phyloP scores from a whole-genome alignment of 2,329 filamentous ascomycete genomes.

The Cercospora janseana region DNA sequence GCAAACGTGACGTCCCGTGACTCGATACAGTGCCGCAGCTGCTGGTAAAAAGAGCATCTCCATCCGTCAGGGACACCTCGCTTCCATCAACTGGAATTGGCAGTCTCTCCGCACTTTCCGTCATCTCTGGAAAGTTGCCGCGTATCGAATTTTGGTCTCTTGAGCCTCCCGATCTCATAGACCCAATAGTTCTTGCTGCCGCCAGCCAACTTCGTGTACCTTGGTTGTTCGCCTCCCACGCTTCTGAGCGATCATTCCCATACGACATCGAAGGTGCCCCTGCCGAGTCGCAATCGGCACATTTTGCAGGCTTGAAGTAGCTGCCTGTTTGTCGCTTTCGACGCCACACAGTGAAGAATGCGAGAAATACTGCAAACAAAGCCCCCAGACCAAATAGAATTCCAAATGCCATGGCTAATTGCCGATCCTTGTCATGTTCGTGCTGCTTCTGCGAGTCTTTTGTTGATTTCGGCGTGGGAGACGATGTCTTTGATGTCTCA shows the following conservation, averaged over 20 bases:
- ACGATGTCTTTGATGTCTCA: not conserved
- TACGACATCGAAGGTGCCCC: slow-evolving; percentile 4
- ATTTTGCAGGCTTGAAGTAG: slow-evolving; percentile 16
- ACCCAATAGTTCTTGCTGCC: not conserved
- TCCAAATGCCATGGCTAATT: slow-evolving; percentile 13
- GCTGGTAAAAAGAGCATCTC: not conserved
- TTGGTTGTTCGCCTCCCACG: slow-evolving; percentile 3
- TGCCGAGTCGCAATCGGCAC: slow-evolving; percentile 10
- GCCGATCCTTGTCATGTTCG: slow-evolving; percentile 10
- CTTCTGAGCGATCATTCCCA: not conserved
- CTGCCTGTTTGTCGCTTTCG: slow-evolving; percentile 12
- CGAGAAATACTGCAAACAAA: not conserved
- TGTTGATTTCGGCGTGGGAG: not conserved
- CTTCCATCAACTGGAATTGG: not conserved
- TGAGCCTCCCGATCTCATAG: not conserved
- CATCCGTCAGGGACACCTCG: not conserved
- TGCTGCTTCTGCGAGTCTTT: not conserved
- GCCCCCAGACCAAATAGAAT: slow-evolving; percentile 11
- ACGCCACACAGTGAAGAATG: slow-evolving; percentile 9
- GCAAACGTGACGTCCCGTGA: slow-evolving; percentile 7
- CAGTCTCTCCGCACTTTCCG: slow-evolving; percentile 13
- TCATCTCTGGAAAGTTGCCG: slow-evolving; percentile 9
- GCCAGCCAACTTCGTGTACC: slow-evolving; percentile 11
- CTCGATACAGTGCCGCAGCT: not conserved
- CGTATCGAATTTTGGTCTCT: not conserved